Evolutionary conservation across 2,329 filamentous ascomycete species (phyloP), one percentile per base, ranked within the genome.

Genomic region (Fusarium sp.): DNA sequence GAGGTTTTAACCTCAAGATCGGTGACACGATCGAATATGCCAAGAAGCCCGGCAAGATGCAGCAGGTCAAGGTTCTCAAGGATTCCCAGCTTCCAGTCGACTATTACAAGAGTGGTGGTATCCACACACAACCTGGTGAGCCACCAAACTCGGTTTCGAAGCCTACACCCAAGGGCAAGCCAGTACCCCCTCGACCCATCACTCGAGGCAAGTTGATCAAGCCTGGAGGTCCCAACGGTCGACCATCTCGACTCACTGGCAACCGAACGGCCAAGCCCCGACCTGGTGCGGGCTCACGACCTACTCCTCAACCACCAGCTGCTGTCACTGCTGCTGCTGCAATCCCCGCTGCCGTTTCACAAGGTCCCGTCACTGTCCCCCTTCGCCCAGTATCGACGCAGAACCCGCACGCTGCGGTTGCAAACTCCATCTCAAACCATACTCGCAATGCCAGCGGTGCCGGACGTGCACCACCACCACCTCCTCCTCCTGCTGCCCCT

Each of bases 11-110:
- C 77, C 81, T 99, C 51, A 93, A 92, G 80, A 91, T 98, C 67
- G 88, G 84, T n/a, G 90, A 96, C 27, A 86, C 85, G 64, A 94
- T 99, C 73, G 93, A 97, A 78, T 99, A 97, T 80, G 94, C 95
- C 77, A 99, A 98, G 86, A 99, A 99, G 81, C 96, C 96, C 1
- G 93, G 93, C 60, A 99, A 99, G 83, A 87, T 93, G 79, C 91
- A 95, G 58, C 81, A 89, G 6, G 91, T 99, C 76, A 98, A 98
- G 83, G 92, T 92, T 8, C 77, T 97, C 65, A 97, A 97, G 81
- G 96, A 99, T 77, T 90, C 94, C 0, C 87, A 89, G 57, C 86
- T 91, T 57, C 82, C 85, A 4, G 90, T 90, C 51, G 96, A 99
- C 79, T 87, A 89, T 68, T 99, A 99, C 85, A 99, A 99, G 87